A percentile compares a stretch with the other conserved stretches of the same genome.
Conservation (phyloP, 495 filamentous ascomycete species). For the Hyaloscypha bicolor region DNA sequence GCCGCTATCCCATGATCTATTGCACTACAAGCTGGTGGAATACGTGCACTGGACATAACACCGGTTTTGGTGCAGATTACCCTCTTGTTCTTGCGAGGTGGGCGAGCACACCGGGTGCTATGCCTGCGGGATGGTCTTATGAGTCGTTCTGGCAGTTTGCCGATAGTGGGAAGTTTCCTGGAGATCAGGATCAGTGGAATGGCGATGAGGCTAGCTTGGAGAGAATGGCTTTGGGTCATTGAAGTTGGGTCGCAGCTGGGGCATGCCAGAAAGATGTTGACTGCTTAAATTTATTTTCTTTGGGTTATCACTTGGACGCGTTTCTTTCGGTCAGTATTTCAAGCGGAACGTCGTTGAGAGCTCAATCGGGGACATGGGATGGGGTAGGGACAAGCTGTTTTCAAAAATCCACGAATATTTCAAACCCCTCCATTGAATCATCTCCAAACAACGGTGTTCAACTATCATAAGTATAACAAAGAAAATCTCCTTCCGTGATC, state of each 20-base stretch:
- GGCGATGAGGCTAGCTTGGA: constrained; percentile 4
- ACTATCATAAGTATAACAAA: too few relatives aligned
- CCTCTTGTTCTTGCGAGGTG: constrained; percentile 63
- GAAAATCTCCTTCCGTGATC: too few relatives aligned
- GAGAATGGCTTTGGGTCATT: background rate
- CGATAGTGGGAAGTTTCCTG: constrained; percentile 28
- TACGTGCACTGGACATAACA: constrained; percentile 60
- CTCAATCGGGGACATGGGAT: background rate
- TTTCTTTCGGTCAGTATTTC: background rate
- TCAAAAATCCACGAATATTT: background rate
- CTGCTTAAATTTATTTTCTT: background rate
- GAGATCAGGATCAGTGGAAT: constrained; percentile 7
- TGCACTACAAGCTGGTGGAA: constrained; percentile 64
- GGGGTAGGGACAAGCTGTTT: background rate
- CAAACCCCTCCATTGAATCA: background rate
- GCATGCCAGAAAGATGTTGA: too few relatives aligned
- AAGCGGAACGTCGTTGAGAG: background rate
- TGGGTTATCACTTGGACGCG: too few relatives aligned
- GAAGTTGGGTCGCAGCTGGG: background rate
- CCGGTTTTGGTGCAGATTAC: constrained; percentile 51
- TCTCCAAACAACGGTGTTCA: too few relatives aligned
- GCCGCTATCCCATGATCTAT: constrained; percentile 63
- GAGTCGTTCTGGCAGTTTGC: constrained; percentile 65
- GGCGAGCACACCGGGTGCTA: constrained; percentile 46
- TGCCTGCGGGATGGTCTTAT: constrained; percentile 61